Percentiles rank a stretch among this genome's conserved stretches.
Conservation (phyloP, 73 alveolate species). For the Paramecium sexaurelia region DNA sequence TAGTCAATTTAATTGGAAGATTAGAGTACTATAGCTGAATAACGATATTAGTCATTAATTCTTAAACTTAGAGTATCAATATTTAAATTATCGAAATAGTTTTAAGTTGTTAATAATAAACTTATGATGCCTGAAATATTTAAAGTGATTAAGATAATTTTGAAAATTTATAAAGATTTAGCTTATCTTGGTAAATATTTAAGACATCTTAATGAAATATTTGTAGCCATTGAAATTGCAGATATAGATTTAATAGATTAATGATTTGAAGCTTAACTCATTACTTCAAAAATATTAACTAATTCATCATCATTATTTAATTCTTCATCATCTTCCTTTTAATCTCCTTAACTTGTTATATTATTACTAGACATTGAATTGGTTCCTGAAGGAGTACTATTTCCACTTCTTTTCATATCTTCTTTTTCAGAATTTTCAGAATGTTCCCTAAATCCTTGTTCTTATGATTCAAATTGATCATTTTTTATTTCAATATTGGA, state of each 20-base stretch:
- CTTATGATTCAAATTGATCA: slow-evolving; percentile 41
- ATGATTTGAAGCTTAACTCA: slow-evolving; percentile 52
- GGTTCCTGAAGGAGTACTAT: slow-evolving; percentile 14
- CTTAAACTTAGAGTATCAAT: neutral
- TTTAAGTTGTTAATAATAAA: slow-evolving; percentile 17
- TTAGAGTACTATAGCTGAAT: neutral
- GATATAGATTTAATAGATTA: slow-evolving; percentile 52
- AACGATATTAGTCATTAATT: neutral
- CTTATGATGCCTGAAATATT: neutral
- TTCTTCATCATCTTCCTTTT: slow-evolving; percentile 29
- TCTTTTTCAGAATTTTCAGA: neutral
- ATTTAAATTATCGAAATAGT: neutral
- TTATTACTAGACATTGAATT: slow-evolving; percentile 41
- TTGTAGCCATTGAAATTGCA: slow-evolving; percentile 51
- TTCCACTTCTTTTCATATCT: neutral
- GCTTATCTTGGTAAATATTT: slow-evolving; percentile 50
- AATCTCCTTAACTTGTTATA: slow-evolving; percentile 30
- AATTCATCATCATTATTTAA: slow-evolving; percentile 42
- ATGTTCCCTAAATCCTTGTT: slow-evolving; percentile 10
- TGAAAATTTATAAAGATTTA: neutral
- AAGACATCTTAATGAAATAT: slow-evolving; percentile 18
- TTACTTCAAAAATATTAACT: slow-evolving; percentile 41
- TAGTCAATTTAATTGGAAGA: slow-evolving; percentile 2
- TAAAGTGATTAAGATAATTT: neutral
- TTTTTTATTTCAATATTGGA: slow-evolving; percentile 40